Conservation (phyloP, 257 asterid genomes). For the Solanum chilense region DNA sequence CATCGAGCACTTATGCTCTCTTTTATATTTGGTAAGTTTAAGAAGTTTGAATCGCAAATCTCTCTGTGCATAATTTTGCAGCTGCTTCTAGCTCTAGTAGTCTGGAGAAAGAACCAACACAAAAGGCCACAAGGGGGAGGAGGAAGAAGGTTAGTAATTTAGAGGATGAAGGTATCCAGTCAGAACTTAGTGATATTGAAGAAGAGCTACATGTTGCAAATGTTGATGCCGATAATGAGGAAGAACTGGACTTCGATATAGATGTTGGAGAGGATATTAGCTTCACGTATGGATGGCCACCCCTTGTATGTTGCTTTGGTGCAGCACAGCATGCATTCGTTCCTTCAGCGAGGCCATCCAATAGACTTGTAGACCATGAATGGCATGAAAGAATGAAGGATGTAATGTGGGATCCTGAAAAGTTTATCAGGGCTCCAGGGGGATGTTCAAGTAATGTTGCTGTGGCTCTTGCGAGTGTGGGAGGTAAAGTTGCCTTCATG, state of each 20-base stretch:
- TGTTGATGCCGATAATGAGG: conserved; percentile 33
- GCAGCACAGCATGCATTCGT: conserved; percentile 76
- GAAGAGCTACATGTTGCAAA: conserved; percentile 18
- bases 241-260: conserved; percentile 41
- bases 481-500: conserved; percentile 96
- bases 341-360: conserved; percentile 78
- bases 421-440: conserved; percentile 77
- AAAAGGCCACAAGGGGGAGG: conserved; percentile 42
- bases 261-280: conserved; percentile 86
- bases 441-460: conserved; percentile 90
- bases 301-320: conserved; percentile 92
- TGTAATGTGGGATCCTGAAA: conserved; percentile 72
- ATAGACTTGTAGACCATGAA: conserved; percentile 68
- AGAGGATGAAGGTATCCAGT: conserved; percentile 32
- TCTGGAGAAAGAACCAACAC: conserved; percentile 33
- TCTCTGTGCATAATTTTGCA: conserved; percentile 12
- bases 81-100: conserved; percentile 30
- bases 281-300: conserved; percentile 90
- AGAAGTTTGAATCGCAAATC: background rate
- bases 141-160: conserved; percentile 41
- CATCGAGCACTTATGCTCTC: background rate
- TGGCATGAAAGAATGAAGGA: conserved; percentile 56
- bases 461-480: conserved; percentile 75
- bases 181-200: conserved; percentile 38
- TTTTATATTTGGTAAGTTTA: background rate